A percentile compares a stretch with the other conserved stretches of the same genome.
Evolutionary conservation across 345 rosid genomes (phyloP).

Genomic region (Nephelium lappaceum): DNA sequence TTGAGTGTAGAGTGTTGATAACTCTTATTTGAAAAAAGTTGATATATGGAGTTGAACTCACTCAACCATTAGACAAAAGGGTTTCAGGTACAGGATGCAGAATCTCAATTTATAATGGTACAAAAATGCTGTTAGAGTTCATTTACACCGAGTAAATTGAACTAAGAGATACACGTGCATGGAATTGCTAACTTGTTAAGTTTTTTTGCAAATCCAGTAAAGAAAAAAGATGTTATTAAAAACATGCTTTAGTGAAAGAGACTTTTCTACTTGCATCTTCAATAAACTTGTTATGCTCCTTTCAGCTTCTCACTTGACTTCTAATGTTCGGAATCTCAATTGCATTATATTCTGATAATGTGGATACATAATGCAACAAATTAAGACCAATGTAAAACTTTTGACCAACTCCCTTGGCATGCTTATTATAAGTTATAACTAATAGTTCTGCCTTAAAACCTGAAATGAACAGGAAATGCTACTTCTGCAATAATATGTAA

Average conservation of each 20-base stretch:
- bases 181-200: conserved; percentile 1
- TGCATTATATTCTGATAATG: background rate
- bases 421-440: background rate
- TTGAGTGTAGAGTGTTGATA: conserved; percentile 32
- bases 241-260: background rate
- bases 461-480: background rate
- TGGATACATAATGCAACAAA: too few relatives aligned
- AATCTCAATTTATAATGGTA: too few relatives aligned
- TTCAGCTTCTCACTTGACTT: background rate
- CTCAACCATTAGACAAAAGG: conserved; percentile 24
- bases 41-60: conserved; percentile 15
- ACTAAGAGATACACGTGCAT: background rate
- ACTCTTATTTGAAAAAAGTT: background rate
- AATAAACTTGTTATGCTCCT: background rate
- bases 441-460: background rate
- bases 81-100: background rate
- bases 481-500: background rate
- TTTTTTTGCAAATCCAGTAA: background rate
- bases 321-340: background rate
- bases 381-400: background rate
- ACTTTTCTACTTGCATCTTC: background rate
- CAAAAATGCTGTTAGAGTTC: too few relatives aligned
- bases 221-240: background rate
- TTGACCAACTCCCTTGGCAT: background rate
- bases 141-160: conserved; percentile 18